Conservation (phyloP, 495 filamentous ascomycete genomes). For the Physcia stellaris region DNA sequence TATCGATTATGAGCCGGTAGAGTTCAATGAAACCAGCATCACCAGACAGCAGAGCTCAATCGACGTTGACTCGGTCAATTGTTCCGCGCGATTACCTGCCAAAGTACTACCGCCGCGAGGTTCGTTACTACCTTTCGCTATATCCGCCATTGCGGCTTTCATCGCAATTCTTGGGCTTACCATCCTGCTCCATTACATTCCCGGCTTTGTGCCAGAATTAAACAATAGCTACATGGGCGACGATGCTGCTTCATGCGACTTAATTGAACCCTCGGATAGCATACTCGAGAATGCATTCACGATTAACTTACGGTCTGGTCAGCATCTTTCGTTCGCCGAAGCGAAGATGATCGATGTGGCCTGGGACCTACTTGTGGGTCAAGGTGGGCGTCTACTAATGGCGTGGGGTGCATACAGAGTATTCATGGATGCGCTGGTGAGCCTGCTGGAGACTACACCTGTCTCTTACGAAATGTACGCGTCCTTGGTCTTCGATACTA, state of each 20-base stretch:
- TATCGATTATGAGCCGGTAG: too few relatives aligned
- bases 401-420: constrained; percentile 16
- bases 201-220: neutral
- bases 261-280: neutral
- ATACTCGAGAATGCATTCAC: constrained; percentile 1
- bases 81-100: too few relatives aligned
- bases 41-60: too few relatives aligned
- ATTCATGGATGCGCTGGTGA: constrained; percentile 17
- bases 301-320: constrained; percentile 5
- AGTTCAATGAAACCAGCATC: too few relatives aligned
- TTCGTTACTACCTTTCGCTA: too few relatives aligned
- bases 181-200: neutral
- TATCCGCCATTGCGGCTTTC: too few relatives aligned
- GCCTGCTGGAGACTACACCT: constrained; percentile 13
- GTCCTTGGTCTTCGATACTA: constrained; percentile 11
- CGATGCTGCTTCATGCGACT: neutral
- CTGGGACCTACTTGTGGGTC: constrained; percentile 17
- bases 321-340: constrained; percentile 10
- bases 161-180: too few relatives aligned
- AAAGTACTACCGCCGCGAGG: too few relatives aligned
- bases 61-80: too few relatives aligned
- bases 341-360: constrained; percentile 20
- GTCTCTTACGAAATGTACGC: constrained; percentile 15
- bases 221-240: too few relatives aligned
- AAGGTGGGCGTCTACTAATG: constrained; percentile 16